Conservation (phyloP, 2,329 filamentous ascomycete genomes). For the Didymosphaeria variabile region DNA sequence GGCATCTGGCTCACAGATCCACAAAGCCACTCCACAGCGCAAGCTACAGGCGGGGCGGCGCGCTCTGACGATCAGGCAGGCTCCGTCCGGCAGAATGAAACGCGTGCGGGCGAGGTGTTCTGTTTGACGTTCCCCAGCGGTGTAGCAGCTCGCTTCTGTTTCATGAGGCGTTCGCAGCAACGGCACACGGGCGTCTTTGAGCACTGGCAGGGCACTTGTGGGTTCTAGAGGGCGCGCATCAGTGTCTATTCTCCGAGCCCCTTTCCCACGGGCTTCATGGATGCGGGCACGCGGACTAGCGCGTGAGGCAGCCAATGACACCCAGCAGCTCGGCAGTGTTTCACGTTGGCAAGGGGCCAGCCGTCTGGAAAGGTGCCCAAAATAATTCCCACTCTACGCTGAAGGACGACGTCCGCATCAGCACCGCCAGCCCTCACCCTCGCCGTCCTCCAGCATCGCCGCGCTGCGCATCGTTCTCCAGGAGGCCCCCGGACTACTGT, state of each 20-base stretch:
- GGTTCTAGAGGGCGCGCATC: neutral
- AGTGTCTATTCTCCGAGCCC: conserved; percentile 11
- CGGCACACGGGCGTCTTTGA: conserved; percentile 1
- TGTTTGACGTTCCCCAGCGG: neutral
- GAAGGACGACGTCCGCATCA: neutral
- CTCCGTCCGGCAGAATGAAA: neutral
- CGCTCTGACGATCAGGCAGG: neutral
- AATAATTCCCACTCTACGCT: conserved; percentile 11
- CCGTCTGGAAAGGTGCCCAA: conserved; percentile 14
- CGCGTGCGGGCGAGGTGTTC: neutral
- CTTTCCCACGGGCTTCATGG: conserved; percentile 2
- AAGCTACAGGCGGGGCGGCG: neutral
- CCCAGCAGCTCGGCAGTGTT: conserved; percentile 13
- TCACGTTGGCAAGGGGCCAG: conserved; percentile 15
- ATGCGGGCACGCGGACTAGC: conserved; percentile 4
- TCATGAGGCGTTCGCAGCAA: neutral
- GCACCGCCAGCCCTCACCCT: conserved; percentile 1
- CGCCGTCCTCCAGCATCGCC: conserved; percentile 5
- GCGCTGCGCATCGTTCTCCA: neutral
- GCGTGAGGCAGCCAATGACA: conserved; percentile 14
- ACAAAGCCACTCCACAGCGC: neutral
- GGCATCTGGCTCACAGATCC: neutral
- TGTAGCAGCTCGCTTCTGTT: neutral
- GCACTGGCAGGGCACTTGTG: neutral
- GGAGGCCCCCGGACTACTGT: neutral